These are phyloP conservation scores for Dothideomycetes sp. DNA, from an alignment of 2,329 filamentous ascomycete species.

Conservation along the genomic window DNA sequence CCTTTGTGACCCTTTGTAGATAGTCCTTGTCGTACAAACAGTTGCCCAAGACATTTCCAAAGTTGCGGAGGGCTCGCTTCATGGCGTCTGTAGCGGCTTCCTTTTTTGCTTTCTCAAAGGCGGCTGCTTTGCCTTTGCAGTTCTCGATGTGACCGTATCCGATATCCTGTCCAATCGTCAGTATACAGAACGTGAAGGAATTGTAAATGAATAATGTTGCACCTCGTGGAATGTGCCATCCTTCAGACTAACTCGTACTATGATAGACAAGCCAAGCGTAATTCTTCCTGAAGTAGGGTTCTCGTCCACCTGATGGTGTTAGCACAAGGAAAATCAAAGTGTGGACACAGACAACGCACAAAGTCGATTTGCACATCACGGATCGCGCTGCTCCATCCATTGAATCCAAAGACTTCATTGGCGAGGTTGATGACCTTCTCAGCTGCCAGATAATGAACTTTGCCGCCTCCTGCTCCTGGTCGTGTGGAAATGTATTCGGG, in stretches of 20 bases:
- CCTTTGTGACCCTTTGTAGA: slow-evolving; percentile 75
- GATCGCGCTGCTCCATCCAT: slow-evolving; percentile 95
- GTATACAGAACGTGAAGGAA: too few species aligned
- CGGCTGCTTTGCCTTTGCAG: slow-evolving; percentile 84
- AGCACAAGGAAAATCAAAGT: slow-evolving; percentile 3
- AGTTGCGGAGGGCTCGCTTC: slow-evolving; percentile 81
- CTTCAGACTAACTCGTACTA: slow-evolving; percentile 78
- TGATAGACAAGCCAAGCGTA: slow-evolving; percentile 77
- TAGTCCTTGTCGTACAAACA: slow-evolving; percentile 98
- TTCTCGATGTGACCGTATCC: slow-evolving; percentile 97
- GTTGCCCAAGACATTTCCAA: slow-evolving; percentile 95
- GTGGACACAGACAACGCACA: too few species aligned
- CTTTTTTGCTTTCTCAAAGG: slow-evolving; percentile 98
- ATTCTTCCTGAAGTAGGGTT: slow-evolving; percentile 67
- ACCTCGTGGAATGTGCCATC: slow-evolving; percentile 94
- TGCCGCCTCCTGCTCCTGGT: slow-evolving; percentile 70
- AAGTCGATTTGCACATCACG: slow-evolving; percentile 93
- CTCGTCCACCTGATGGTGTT: slow-evolving; percentile 57
- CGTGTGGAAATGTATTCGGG: slow-evolving; percentile 91
- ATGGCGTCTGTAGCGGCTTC: slow-evolving; percentile 91
- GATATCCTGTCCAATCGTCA: slow-evolving; percentile 65
- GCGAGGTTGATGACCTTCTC: slow-evolving; percentile 94
- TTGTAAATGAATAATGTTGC: slow-evolving; percentile 11
- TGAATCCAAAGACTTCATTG: slow-evolving; percentile 94
- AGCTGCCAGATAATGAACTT: slow-evolving; percentile 88